A percentile compares a stretch with the other conserved stretches of the same genome.
phyloP scores from a whole-genome alignment of 208 protist genomes.

The Spongospora subterranea region DNA sequence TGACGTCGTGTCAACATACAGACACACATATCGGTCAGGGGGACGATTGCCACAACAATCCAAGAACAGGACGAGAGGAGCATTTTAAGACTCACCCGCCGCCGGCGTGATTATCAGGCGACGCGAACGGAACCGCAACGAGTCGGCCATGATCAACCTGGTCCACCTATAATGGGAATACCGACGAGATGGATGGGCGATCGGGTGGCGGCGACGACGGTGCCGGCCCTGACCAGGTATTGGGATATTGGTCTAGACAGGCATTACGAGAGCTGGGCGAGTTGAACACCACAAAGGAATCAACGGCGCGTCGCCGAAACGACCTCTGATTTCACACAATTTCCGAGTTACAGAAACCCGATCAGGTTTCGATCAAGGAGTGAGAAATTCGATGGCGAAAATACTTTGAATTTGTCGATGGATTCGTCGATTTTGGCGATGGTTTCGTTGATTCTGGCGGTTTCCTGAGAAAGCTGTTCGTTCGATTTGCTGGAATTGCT shows the following conservation, averaged over 20 bases:
- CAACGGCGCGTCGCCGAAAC: slow-evolving; percentile 6
- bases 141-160: neutral
- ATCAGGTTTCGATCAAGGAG: neutral
- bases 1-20: too few relatives aligned
- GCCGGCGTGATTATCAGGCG: neutral
- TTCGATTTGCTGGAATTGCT: neutral
- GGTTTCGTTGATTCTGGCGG: neutral
- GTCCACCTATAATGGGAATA: neutral
- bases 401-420: slow-evolving; percentile 1
- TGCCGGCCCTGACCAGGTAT: neutral
- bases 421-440: neutral
- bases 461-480: neutral
- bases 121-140: neutral
- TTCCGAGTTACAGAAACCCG: too few relatives aligned
- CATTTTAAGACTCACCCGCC: neutral
- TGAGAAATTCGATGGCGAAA: neutral
- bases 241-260: slow-evolving; percentile 7
- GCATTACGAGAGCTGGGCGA: neutral
- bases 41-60: too few relatives aligned
- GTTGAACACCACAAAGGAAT: slow-evolving; percentile 11
- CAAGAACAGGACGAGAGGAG: neutral
- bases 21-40: too few relatives aligned
- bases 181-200: neutral
- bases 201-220: neutral
- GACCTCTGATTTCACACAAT: too few relatives aligned